Evolutionary conservation across 83 land plant genomes (phyloP).

Genomic region (Larix sibirica): DNA sequence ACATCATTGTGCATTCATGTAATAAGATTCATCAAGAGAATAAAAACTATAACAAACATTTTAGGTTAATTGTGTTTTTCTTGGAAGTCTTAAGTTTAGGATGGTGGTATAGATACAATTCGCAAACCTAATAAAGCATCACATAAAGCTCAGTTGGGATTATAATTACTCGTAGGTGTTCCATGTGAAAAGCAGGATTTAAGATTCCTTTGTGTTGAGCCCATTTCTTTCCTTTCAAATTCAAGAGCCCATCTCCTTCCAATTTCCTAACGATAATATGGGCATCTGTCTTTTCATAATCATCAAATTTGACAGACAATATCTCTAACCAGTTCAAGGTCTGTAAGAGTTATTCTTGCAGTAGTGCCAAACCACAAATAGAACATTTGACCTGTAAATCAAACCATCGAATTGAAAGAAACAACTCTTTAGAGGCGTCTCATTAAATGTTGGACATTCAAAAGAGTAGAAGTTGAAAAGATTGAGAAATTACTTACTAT

Average conservation of each 20-base stretch:
- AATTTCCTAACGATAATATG: conserved; percentile 45
- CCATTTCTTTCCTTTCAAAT: conserved; percentile 67
- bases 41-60: too few species aligned
- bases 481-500: conserved; percentile 34
- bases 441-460: neutral
- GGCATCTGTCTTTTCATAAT: conserved; percentile 45
- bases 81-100: too few species aligned
- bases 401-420: neutral
- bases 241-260: conserved; percentile 63
- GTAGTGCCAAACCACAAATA: conserved; percentile 66
- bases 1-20: too few species aligned
- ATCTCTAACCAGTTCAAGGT: conserved; percentile 54
- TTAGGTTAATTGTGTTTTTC: too few species aligned
- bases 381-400: conserved; percentile 45
- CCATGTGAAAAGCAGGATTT: conserved; percentile 58
- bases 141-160: too few species aligned
- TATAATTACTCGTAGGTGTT: conserved; percentile 48
- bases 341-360: conserved; percentile 42
- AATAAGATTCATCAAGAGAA: too few species aligned
- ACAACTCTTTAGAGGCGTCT: neutral
- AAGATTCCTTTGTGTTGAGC: conserved; percentile 58
- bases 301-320: conserved; percentile 46
- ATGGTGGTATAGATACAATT: too few species aligned
- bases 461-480: neutral
- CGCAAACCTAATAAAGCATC: too few species aligned